Base-by-base conservation (phyloP, 2,329 filamentous ascomycete species). In the Nemania diffusa region DNA sequence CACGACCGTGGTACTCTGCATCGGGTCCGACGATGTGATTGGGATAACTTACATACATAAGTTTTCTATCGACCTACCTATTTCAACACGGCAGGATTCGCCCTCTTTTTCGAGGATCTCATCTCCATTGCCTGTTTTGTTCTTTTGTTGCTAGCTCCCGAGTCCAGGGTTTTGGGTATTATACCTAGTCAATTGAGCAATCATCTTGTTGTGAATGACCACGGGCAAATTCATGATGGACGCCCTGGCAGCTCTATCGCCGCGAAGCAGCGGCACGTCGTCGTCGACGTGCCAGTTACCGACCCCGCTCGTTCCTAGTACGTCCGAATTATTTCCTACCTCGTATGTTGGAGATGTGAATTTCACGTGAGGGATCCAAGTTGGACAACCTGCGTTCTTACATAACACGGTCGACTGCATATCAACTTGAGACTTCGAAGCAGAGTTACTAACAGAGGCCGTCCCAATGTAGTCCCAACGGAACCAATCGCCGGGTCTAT, bases 401-500 rank as follows among this genome's bases (percentile, higher is more conserved):
- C 32, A 13, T 26, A 34, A 57, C 24, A 37, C 15, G 29, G 20
- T 17, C 20, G 22, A 52, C n/a, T 8, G 6, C 11, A 27, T 20
- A 6, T 40, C 9, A 29, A 20, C 6, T 27, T 32, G 50, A n/a
- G n/a, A 53, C 5, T 9, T 56, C 7, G 13, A 27, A 1, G 5
- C 4, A 2, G 11, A 20, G 4, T 37, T 44, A 29, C 64, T 68
- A 37, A 67, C 61, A 55, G 27, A 56, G 9, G 2, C 24, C 22
- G 8, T 27, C 6, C 20, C 56, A 53, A 29, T 46, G 34, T 58
- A 70, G 66, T 67, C 34, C 55, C 68, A 9, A 72, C 68, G 3
- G 53, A 64, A 8, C 70, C 70, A 17, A 70, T 72, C 27, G 65
- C 44, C 5, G 70, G 70, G n/a, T 60, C 60, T 7, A 61, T 37